These are phyloP conservation scores for Pichia thaimueangensis DNA, from an alignment of 805 yeast species.

Conservation along the genomic window DNA sequence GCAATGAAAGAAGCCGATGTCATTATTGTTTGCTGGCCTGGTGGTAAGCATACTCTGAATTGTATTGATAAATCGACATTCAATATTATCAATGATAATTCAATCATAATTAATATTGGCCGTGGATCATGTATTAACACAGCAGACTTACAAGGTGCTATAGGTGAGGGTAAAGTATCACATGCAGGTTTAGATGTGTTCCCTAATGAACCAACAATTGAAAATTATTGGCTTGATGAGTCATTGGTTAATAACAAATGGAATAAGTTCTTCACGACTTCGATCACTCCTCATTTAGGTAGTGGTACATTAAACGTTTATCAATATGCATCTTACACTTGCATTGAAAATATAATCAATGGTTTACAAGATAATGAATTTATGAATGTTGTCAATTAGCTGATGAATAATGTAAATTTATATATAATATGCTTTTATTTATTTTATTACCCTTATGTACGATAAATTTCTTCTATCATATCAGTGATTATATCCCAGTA, in stretches of 20 bases:
- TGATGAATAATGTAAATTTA: too few relatives aligned
- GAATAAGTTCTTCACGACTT: conserved; percentile 29
- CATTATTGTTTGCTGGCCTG: conserved; percentile 63
- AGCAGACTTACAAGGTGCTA: conserved; percentile 53
- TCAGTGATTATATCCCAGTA: conserved; percentile 8
- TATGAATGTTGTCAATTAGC: conserved; percentile 10
- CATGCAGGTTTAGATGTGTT: conserved; percentile 73
- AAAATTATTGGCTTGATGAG: conserved; percentile 11
- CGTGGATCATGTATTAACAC: conserved; percentile 67
- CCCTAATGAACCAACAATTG: conserved; percentile 53
- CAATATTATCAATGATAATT: conserved; percentile 41
- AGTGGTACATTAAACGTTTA: conserved; percentile 57
- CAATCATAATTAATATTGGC: conserved; percentile 67
- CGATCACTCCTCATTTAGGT: conserved; percentile 67
- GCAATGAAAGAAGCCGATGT: conserved; percentile 36
- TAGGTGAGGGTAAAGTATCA: conserved; percentile 51
- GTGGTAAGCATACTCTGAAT: conserved; percentile 49
- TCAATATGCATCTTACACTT: conserved; percentile 42
- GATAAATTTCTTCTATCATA: background rate
- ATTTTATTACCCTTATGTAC: too few relatives aligned
- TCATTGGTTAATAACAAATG: conserved; percentile 33
- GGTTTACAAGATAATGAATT: conserved; percentile 32
- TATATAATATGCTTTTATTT: too few relatives aligned
- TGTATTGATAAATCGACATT: conserved; percentile 46
- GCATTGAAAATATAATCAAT: conserved; percentile 49